Percentiles rank a stretch among this genome's conserved stretches.
phyloP scores from a whole-genome alignment of 73 alveolate species.

The Durusdinium trenchii region DNA sequence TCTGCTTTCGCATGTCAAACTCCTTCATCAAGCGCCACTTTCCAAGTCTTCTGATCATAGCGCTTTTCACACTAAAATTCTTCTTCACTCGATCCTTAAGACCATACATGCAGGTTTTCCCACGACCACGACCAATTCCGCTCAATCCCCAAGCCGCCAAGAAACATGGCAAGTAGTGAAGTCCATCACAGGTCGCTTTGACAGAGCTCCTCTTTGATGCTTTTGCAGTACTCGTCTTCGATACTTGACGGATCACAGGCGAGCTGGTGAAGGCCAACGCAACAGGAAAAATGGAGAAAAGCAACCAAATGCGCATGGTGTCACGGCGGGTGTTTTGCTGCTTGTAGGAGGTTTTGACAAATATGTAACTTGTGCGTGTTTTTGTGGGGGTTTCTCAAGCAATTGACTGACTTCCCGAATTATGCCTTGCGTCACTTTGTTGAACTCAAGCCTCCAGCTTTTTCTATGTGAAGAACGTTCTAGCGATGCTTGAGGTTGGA shows the following conservation, averaged over 20 bases:
- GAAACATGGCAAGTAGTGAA: background rate
- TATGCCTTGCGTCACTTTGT: too few relatives aligned
- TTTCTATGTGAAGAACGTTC: too few relatives aligned
- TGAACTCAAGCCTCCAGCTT: too few relatives aligned
- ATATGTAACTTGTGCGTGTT: too few relatives aligned
- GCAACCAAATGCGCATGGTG: constrained; percentile 57
- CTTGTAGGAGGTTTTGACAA: too few relatives aligned
- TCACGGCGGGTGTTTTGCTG: too few relatives aligned
- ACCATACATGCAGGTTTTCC: constrained; percentile 58
- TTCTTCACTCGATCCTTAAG: constrained; percentile 81
- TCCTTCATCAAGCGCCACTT: constrained; percentile 88
- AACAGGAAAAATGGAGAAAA: background rate
- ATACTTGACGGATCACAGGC: background rate
- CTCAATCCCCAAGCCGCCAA: background rate
- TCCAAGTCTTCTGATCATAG: constrained; percentile 81
- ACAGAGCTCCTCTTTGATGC: background rate
- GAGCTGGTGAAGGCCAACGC: background rate
- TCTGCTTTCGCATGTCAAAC: constrained; percentile 92
- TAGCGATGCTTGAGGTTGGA: too few relatives aligned
- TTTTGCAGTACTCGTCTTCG: background rate
- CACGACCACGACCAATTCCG: background rate
- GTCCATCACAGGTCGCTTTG: background rate
- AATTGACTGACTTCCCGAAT: too few relatives aligned
- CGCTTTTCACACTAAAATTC: constrained; percentile 80
- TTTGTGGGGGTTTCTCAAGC: too few relatives aligned